Evolutionary conservation across 345 rosid species (phyloP).

Genomic region (Triadica sebifera): DNA sequence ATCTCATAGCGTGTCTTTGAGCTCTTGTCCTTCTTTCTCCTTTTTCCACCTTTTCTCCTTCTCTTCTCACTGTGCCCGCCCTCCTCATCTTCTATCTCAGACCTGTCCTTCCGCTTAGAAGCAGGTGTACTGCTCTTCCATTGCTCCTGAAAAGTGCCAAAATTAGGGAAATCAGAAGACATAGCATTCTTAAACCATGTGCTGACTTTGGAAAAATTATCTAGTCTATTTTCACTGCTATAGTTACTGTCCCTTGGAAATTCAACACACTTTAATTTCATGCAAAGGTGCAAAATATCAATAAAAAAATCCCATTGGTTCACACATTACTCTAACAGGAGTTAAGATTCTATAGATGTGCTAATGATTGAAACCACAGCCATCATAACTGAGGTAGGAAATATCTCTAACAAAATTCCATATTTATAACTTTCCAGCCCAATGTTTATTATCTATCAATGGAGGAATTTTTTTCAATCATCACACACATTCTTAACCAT

Average conservation of each 20-base stretch:
- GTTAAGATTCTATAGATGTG: background rate
- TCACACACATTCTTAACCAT: background rate
- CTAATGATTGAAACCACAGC: background rate
- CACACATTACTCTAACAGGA: background rate
- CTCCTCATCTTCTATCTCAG: conserved; percentile 74
- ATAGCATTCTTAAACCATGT: background rate
- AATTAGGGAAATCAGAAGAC: conserved; percentile 15
- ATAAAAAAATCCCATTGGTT: background rate
- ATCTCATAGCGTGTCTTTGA: conserved; percentile 68
- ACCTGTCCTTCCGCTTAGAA: conserved; percentile 79
- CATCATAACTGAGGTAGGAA: background rate
- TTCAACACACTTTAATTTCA: background rate
- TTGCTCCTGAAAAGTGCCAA: conserved; percentile 61
- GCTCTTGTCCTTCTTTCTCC: conserved; percentile 81
- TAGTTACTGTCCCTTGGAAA: background rate
- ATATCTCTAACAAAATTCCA: background rate
- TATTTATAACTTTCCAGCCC: background rate
- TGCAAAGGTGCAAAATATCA: background rate
- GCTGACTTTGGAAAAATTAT: background rate
- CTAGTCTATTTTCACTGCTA: too few relatives aligned
- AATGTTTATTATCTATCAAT: background rate
- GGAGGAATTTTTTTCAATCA: background rate
- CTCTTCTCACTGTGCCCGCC: conserved; percentile 80
- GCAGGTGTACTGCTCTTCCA: conserved; percentile 76
- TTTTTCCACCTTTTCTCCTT: conserved; percentile 87